phyloP scores from a whole-genome alignment of 805 yeast species.

The Nakazawaea pomicola region DNA sequence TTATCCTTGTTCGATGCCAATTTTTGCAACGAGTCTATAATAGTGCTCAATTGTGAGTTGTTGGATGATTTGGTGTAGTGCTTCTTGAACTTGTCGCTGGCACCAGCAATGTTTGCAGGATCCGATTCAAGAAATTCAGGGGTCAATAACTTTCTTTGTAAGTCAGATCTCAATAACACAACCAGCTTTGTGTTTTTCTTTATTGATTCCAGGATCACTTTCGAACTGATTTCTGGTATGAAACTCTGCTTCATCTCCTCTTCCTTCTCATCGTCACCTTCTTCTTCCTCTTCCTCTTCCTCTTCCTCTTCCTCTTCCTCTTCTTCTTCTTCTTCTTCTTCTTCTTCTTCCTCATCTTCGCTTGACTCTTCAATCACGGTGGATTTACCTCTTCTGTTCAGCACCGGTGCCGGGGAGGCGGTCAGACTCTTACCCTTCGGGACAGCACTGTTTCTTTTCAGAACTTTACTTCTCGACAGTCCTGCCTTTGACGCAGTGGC shows the following conservation, averaged over 20 bases:
- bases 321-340: too few relatives aligned
- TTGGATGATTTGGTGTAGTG: background rate
- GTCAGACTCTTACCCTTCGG: too few relatives aligned
- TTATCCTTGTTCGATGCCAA: background rate
- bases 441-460: background rate
- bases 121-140: too few relatives aligned
- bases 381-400: background rate
- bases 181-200: background rate
- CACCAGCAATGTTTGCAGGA: too few relatives aligned
- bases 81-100: background rate
- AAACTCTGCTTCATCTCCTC: background rate
- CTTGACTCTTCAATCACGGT: too few relatives aligned
- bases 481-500: too few relatives aligned
- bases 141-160: conserved; percentile 3
- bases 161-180: conserved; percentile 1
- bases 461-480: background rate
- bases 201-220: conserved; percentile 1
- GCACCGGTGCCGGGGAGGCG: background rate
- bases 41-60: background rate
- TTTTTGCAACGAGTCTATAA: background rate
- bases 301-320: conserved; percentile 7
- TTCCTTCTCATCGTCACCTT: conserved; percentile 17
- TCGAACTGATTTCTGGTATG: conserved; percentile 4
- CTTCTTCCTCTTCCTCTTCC: conserved; percentile 16
- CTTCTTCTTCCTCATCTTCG: too few relatives aligned